Conservation (phyloP, 1,284 basidiomycete species). For the Cystobasidium slooffiae region DNA sequence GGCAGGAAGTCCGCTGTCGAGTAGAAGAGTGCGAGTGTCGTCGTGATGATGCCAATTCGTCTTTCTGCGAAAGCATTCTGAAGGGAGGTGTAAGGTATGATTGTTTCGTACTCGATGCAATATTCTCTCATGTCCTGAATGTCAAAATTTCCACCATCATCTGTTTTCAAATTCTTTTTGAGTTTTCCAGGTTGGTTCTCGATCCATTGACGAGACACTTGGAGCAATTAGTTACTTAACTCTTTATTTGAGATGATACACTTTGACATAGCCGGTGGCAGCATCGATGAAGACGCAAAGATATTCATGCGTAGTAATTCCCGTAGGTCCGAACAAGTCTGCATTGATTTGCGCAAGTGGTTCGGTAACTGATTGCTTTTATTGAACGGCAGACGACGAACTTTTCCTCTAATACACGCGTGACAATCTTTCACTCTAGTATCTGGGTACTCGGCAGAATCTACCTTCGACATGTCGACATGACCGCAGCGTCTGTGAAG, state of each 20-base stretch:
- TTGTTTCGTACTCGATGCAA: conserved; percentile 14
- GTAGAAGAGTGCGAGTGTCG: conserved; percentile 16
- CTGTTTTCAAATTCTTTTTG: conserved; percentile 5
- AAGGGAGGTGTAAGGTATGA: conserved; percentile 23
- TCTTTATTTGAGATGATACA: neutral
- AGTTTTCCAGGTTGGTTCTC: conserved; percentile 4
- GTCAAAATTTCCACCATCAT: conserved; percentile 1
- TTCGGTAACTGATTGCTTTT: neutral
- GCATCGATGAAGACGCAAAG: conserved; percentile 4
- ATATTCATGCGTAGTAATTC: neutral
- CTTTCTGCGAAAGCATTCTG: conserved; percentile 32
- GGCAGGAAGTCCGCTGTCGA: conserved; percentile 26
- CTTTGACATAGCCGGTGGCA: neutral
- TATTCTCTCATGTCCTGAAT: conserved; percentile 1
- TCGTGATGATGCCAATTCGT: conserved; percentile 17
- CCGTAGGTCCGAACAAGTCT: conserved; percentile 4
- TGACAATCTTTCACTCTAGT: conserved; percentile 5
- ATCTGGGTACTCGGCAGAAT: conserved; percentile 1
- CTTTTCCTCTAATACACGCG: neutral
- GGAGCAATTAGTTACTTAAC: neutral
- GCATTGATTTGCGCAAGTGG: conserved; percentile 4
- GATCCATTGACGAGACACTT: neutral
- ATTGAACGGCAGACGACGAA: conserved; percentile 8
- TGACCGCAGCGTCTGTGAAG: neutral
- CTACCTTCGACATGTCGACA: neutral